These are phyloP conservation scores for Lomentospora prolificans DNA, from an alignment of 2,329 filamentous ascomycete species.

Conservation along the genomic window DNA sequence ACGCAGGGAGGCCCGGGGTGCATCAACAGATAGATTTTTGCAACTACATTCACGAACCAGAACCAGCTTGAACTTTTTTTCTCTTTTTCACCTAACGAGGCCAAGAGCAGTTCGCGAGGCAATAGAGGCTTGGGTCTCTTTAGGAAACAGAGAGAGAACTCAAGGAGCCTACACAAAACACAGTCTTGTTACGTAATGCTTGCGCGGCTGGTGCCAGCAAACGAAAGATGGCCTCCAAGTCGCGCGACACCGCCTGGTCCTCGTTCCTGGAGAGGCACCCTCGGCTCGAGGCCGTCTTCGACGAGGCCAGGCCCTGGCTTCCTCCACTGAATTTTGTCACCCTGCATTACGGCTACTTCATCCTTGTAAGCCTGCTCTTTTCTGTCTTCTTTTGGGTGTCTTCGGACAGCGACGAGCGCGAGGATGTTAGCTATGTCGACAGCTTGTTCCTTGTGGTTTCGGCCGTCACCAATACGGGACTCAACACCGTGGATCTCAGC, in stretches of 20 bases:
- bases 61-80: too few relatives aligned
- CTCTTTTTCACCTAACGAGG: not conserved
- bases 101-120: too few relatives aligned
- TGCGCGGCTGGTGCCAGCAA: not conserved
- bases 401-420: slow-evolving; percentile 36
- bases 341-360: slow-evolving; percentile 59
- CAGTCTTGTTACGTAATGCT: not conserved
- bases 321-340: slow-evolving; percentile 49
- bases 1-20: not conserved
- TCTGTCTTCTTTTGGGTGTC: slow-evolving; percentile 53
- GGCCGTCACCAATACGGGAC: slow-evolving; percentile 56
- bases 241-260: not conserved
- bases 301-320: not conserved
- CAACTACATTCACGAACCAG: not conserved
- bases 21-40: not conserved
- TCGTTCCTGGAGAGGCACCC: not conserved
- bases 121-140: too few relatives aligned
- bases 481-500: slow-evolving; percentile 58
- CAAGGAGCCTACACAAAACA: not conserved
- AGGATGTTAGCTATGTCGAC: slow-evolving; percentile 46
- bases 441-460: slow-evolving; percentile 57
- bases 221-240: not conserved
- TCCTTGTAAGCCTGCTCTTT: slow-evolving; percentile 41
- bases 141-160: too few relatives aligned
- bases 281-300: not conserved